phyloP scores from a whole-genome alignment of 768 basidiomycete species.

The Leccinum obscurum region DNA sequence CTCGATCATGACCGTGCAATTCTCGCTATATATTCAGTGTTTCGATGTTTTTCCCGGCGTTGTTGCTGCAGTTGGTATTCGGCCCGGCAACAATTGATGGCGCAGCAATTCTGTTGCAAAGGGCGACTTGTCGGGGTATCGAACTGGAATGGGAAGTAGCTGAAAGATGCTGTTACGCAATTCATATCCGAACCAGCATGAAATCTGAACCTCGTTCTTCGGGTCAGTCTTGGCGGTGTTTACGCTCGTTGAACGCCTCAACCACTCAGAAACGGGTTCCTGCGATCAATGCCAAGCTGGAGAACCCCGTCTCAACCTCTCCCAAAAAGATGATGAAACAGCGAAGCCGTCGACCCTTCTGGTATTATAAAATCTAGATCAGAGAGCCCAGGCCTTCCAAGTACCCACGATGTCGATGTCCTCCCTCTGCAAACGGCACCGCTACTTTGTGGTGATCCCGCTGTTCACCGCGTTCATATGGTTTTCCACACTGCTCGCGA shows the following conservation, averaged over 20 bases:
- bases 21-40: no score
- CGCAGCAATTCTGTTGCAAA: no score
- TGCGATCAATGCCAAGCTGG: background rate
- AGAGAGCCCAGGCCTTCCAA: background rate
- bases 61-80: no score
- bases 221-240: no score
- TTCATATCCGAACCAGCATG: no score
- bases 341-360: background rate
- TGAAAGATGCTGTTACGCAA: no score
- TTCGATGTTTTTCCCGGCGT: no score
- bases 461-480: constrained; percentile 60
- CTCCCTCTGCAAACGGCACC: constrained; percentile 36
- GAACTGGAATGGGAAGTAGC: no score
- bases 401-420: constrained; percentile 14
- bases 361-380: constrained; percentile 9
- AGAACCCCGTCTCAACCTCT: background rate
- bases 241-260: background rate
- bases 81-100: no score
- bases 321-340: background rate
- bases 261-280: background rate
- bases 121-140: no score
- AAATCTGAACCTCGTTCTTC: no score
- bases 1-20: no score
- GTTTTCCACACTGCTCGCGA: constrained; percentile 68
- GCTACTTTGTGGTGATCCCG: constrained; percentile 68